Evolutionary conservation across 768 basidiomycete species (phyloP).

Genomic region (Collybia sordida): DNA sequence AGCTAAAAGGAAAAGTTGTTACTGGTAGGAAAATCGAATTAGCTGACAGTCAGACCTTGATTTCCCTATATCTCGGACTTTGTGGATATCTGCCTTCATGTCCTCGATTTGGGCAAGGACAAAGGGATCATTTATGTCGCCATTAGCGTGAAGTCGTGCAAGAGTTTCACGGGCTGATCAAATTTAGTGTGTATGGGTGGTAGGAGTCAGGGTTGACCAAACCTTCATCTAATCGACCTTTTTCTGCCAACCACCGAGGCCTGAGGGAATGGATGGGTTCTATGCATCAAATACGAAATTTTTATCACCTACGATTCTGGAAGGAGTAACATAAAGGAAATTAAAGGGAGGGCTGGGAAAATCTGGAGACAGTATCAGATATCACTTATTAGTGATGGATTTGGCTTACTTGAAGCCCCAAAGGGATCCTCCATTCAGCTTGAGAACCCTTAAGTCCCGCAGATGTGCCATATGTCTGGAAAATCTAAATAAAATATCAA

Average conservation of each 20-base stretch:
- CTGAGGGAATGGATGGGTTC: constrained; percentile 9
- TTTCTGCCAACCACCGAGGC: constrained; percentile 54
- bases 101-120: constrained; percentile 47
- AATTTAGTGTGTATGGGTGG: background rate
- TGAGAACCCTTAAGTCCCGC: constrained; percentile 34
- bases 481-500: background rate
- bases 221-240: constrained; percentile 48
- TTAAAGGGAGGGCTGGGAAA: constrained; percentile 46
- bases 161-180: constrained; percentile 33
- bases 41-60: constrained; percentile 28
- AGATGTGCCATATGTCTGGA: constrained; percentile 39
- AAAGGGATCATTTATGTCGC: constrained; percentile 45
- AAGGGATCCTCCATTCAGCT: constrained; percentile 51
- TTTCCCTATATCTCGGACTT: constrained; percentile 34
- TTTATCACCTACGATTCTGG: constrained; percentile 43
- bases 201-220: background rate
- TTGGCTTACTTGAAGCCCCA: constrained; percentile 37
- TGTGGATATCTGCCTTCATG: constrained; percentile 36
- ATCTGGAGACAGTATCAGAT: constrained; percentile 21
- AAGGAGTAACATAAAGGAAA: constrained; percentile 48
- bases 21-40: background rate
- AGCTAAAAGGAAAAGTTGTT: constrained; percentile 18
- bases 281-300: background rate
- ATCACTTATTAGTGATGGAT: background rate
- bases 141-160: constrained; percentile 52